Evolutionary conservation across 352 stramenopile genomes (phyloP), one percentile per base, ranked within the genome.

Genomic region (Phytophthora gonapodyides): DNA sequence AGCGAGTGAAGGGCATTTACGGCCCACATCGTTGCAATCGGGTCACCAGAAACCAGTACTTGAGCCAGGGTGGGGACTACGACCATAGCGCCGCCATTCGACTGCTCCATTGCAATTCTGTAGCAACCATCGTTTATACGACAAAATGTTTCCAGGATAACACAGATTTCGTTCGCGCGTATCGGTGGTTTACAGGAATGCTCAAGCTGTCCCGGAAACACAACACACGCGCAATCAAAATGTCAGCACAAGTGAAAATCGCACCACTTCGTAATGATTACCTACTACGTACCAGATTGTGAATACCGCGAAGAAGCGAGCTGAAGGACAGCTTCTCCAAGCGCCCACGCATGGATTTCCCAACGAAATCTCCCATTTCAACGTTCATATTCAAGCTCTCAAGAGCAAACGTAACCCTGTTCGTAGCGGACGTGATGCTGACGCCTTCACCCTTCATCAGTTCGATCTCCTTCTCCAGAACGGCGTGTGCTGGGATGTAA

Each of bases 321-420:
- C 61, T 46, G 17, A 91, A 91, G 10, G 74, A 80, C 27, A 94
- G 61, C 37, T 91, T 83, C 12, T 78, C 69, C 9, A 91, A 69
- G 6, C 73, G 74, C 7, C 52, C 58, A 34, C 84, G 71, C 27
- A 86, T 71, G 7, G 51, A 33, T 36, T 80, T 85, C 1, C 68
- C 67, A 1, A 61, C 42, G 51, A 94, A 92, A 58, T 94, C 79
- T 33, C 76, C 66, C 10, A 73, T 69, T 47, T 87, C 69, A 27
- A 91, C 75, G 50, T 88, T 91, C 61, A 86, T 80, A 53, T 82
- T 89, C 57, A 92, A 73, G 43, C 79, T 90, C 16, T 94, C 82
- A 12, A 94, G 62, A 2, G 79, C 70, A 61, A 94, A 92, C 16
- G 85, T 69, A 24, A 89, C 61, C 50, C 77, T 82, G 41, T 91